Base-by-base conservation (phyloP, 2,329 filamentous ascomycete genomes). In the Fusarium torulosum region DNA sequence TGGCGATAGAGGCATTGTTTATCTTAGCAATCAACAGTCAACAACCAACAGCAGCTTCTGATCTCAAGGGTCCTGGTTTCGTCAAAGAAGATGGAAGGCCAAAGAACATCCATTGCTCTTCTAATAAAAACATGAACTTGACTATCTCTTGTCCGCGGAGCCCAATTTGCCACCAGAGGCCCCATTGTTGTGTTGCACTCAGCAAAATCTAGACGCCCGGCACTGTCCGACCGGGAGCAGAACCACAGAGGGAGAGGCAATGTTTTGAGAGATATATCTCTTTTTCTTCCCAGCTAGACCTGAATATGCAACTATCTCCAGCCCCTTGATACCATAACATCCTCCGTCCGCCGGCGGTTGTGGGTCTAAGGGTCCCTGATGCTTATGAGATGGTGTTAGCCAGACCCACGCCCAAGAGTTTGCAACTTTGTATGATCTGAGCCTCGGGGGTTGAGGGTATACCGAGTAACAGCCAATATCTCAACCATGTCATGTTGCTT, bases 301-400 rank as follows among this genome's bases (percentile, higher is more conserved):
- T 54, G 49, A 55, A 68, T 44, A 66, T 62, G 56, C 21, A 69
- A 69, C 43, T 44, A 63, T 63, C 52, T 52, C 50, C 56, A 55
- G 31, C 57, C 50, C 47, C 50, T 66, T 63, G 61, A 58, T 54
- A 66, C 59, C 66, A 58, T 61, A 55, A 37, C 56, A 56, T 46
- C 17, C 15, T 40, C 17, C 42, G 41, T 40, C 33, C 27, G 25
- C 33, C 7, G 40, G 51, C 10, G 37, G 59, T 23, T 63, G 59
- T 50, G 59, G 59, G 58, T 63, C 49, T 45, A 54, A 33, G 35
- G 49, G 54, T 38, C 50, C 27, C 49, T 53, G 44, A 33, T 44
- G 23, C 20, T 25, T 35, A 20, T 38, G 35, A 37, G 20, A 47
- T 46, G 47, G 51, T 47, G 50, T 41, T 38, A 31, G 31, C 50